Percentiles rank a stretch among this genome's conserved stretches.
These are phyloP conservation scores for Phytophthora cryptogea DNA, from an alignment of 352 stramenopile genomes.

Conservation along the genomic window DNA sequence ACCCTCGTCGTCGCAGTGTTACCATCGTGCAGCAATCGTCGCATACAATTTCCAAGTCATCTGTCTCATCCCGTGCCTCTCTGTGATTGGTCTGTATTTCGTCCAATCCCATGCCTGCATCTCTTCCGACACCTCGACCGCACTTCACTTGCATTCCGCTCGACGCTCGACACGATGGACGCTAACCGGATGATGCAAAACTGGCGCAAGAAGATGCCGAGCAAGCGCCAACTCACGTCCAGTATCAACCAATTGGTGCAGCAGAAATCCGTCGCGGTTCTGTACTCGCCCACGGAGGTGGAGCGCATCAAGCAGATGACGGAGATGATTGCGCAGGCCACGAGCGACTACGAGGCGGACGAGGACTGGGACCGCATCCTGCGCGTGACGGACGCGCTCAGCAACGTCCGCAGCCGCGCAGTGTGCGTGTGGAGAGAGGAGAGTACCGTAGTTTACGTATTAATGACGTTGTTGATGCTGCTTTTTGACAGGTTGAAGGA, in stretches of 20 bases:
- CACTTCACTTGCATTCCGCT: conserved; percentile 15
- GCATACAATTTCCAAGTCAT: conserved; percentile 17
- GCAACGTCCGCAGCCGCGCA: conserved; percentile 60
- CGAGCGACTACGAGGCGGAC: conserved; percentile 70
- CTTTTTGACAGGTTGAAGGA: conserved; percentile 55
- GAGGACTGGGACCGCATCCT: conserved; percentile 81
- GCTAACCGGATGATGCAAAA: conserved; percentile 54
- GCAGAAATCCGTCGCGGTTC: conserved; percentile 75
- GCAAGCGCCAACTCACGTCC: conserved; percentile 66
- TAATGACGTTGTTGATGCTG: no score
- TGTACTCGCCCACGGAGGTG: conserved; percentile 76
- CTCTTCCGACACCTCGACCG: conserved; percentile 24
- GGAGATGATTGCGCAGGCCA: conserved; percentile 69
- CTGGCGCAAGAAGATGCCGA: conserved; percentile 73
- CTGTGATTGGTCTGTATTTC: conserved; percentile 8
- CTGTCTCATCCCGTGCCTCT: neutral
- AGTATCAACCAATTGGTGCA: conserved; percentile 75
- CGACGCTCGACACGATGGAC: conserved; percentile 43
- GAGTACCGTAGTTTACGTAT: no score
- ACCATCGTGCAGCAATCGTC: no score
- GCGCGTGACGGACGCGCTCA: conserved; percentile 76
- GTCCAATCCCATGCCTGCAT: conserved; percentile 9
- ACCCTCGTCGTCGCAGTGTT: no score
- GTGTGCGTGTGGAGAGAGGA: conserved; percentile 37
- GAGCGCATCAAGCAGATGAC: conserved; percentile 78